Conservation (phyloP, 768 basidiomycete genomes). For the Rubroboletus pulcherrimus region DNA sequence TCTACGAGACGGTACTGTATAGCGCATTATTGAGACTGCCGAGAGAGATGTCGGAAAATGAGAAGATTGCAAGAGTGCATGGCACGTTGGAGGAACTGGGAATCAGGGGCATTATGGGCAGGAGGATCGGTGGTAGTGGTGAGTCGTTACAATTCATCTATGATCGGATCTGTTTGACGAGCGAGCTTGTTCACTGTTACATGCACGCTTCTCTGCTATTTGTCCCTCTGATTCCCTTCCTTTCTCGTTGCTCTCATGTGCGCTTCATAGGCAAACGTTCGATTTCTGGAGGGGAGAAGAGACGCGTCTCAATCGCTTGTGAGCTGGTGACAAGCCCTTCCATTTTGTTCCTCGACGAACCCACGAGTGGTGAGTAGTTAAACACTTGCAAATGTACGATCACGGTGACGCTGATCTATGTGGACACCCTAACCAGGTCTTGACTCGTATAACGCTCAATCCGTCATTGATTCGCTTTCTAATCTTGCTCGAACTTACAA, state of each 20-base stretch:
- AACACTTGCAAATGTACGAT: neutral
- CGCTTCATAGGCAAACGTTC: conserved; percentile 65
- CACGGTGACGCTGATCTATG: neutral
- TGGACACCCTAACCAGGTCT: conserved; percentile 49
- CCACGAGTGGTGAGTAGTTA: conserved; percentile 74
- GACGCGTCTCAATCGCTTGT: conserved; percentile 95
- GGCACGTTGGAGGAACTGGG: conserved; percentile 97
- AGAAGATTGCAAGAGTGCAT: conserved; percentile 91
- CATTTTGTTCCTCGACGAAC: conserved; percentile 94
- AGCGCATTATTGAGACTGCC: conserved; percentile 88
- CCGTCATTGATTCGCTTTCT: conserved; percentile 86
- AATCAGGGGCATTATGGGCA: conserved; percentile 85
- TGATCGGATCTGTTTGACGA: neutral
- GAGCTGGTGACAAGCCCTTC: conserved; percentile 97
- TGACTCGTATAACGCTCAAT: conserved; percentile 93
- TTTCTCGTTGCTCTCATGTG: neutral
- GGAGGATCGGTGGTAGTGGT: conserved; percentile 86
- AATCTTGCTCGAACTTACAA: conserved; percentile 86
- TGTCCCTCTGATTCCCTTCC: neutral
- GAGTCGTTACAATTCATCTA: conserved; percentile 21
- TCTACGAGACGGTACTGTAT: conserved; percentile 96
- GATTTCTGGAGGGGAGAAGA: conserved; percentile 97
- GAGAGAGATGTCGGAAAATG: conserved; percentile 90
- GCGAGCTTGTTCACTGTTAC: neutral
- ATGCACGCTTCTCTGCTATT: neutral